Evolutionary conservation across 371 early-diverging fungal genomes (phyloP).

Genomic region (Blakeslea trispora): DNA sequence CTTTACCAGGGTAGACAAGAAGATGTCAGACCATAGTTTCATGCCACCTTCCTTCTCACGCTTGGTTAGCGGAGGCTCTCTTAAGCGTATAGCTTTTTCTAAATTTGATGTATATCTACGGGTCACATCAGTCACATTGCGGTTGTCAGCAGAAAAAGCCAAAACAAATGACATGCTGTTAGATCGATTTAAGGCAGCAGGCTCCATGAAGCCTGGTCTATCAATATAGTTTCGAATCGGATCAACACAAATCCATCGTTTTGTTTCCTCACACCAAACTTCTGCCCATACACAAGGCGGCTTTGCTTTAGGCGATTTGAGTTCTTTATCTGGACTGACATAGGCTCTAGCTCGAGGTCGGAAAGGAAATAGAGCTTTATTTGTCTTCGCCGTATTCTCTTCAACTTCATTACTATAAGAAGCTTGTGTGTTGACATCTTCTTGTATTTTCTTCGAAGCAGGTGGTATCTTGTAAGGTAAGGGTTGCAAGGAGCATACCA

Average conservation of each 20-base stretch:
- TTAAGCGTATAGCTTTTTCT: conserved; percentile 50
- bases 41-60: conserved; percentile 41
- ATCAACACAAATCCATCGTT: conserved; percentile 68
- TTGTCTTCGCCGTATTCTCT: background rate
- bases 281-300: conserved; percentile 65
- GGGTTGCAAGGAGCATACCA: conserved; percentile 71
- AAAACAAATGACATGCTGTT: conserved; percentile 64
- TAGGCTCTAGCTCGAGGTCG: conserved; percentile 17
- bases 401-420: background rate
- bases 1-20: conserved; percentile 29
- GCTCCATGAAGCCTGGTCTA: conserved; percentile 56
- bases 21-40: conserved; percentile 37
- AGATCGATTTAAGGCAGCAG: conserved; percentile 33
- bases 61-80: conserved; percentile 51
- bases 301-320: conserved; percentile 33
- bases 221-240: conserved; percentile 60
- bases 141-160: conserved; percentile 38
- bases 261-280: conserved; percentile 42
- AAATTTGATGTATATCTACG: conserved; percentile 66
- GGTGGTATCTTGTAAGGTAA: conserved; percentile 54
- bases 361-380: conserved; percentile 22
- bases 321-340: conserved; percentile 24
- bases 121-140: conserved; percentile 62
- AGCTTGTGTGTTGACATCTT: no score
- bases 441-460: conserved; percentile 15